phyloP scores from a whole-genome alignment of 495 filamentous ascomycete species.

The Hyaloscypha bicolor region DNA sequence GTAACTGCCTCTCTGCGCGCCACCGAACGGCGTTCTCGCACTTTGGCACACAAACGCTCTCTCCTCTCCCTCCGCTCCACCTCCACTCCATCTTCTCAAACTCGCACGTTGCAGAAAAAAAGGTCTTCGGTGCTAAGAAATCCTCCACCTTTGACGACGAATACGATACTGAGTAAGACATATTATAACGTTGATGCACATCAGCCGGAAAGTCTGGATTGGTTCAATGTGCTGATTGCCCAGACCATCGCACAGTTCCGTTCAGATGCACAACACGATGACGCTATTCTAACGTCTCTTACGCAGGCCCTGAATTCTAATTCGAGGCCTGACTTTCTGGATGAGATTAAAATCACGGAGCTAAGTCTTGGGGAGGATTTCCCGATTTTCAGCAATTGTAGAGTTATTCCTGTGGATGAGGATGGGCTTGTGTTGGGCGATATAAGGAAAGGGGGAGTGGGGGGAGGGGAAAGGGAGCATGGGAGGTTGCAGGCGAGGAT shows the following conservation, averaged over 20 bases:
- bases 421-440: slow-evolving; percentile 49
- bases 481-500: slow-evolving; percentile 83
- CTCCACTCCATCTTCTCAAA: slow-evolving; percentile 28
- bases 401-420: slow-evolving; percentile 84
- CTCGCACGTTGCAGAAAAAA: slow-evolving; percentile 61
- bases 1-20: slow-evolving; percentile 67
- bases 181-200: slow-evolving; percentile 97
- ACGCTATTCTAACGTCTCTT: slow-evolving; percentile 86
- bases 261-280: slow-evolving; percentile 84
- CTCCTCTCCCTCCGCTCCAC: slow-evolving; percentile 56
- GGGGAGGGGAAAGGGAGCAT: slow-evolving; percentile 45
- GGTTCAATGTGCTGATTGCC: slow-evolving; percentile 98
- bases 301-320: slow-evolving; percentile 81
- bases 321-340: slow-evolving; percentile 86
- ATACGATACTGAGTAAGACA: slow-evolving; percentile 94
- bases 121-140: slow-evolving; percentile 72
- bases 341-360: slow-evolving; percentile 91
- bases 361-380: slow-evolving; percentile 94
- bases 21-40: slow-evolving; percentile 65
- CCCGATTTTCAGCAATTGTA: slow-evolving; percentile 97
- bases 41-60: slow-evolving; percentile 67
- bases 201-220: slow-evolving; percentile 94
- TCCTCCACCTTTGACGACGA: slow-evolving; percentile 69
- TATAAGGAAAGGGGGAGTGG: slow-evolving; percentile 4
- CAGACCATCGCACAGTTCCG: slow-evolving; percentile 97